Base-by-base conservation (phyloP, 2,329 filamentous ascomycete species). In the Claviceps sp. region DNA sequence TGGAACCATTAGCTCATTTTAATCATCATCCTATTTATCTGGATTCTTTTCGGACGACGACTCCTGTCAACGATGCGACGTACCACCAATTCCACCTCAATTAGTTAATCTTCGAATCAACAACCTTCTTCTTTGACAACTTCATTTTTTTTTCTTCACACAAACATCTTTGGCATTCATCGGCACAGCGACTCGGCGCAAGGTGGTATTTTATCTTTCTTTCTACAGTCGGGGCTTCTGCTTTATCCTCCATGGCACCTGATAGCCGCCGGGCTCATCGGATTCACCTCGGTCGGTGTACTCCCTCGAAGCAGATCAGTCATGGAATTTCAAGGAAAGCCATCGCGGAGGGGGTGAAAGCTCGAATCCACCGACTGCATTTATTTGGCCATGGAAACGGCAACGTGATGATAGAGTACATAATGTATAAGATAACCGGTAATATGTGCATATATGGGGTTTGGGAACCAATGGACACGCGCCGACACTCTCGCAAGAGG, bases 151-250 rank as follows among this genome's bases (percentile, higher is more conserved):
- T 59, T 54, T 50, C 34, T 52, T 47, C 37, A 37, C 29, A 47
- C 29, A 47, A 47, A 64, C 59, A 65, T 66, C 64, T 68, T 68
- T 67, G 64, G 63, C 64, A 66, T 68, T 67, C 62, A 66, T 65
- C 61, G 60, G 62, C 66, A 68, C 64, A 68, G 66, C 66, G 66
- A 67, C 55, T 58, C 56, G 66, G 66, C 66, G 66, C 64, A 68
- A 61, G 52, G 56, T 57, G 63, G 57, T 62, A 57, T 61, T 62
- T 64, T 57, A 51, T 40, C 43, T 26, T 20, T 29, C 20, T 20
- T 36, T 20, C 6, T 46, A n/a, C 5, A 17, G 26, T 44, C 17
- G 22, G 42, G 48, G 23, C 43, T 52, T 38, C 38, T 42, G 36
- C 23, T 42, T 29, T 38, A 34, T 42, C 44, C 42, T 5, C 5